Base-by-base conservation (phyloP, 805 yeast genomes). In the Saccharomycopsis fodiens region DNA sequence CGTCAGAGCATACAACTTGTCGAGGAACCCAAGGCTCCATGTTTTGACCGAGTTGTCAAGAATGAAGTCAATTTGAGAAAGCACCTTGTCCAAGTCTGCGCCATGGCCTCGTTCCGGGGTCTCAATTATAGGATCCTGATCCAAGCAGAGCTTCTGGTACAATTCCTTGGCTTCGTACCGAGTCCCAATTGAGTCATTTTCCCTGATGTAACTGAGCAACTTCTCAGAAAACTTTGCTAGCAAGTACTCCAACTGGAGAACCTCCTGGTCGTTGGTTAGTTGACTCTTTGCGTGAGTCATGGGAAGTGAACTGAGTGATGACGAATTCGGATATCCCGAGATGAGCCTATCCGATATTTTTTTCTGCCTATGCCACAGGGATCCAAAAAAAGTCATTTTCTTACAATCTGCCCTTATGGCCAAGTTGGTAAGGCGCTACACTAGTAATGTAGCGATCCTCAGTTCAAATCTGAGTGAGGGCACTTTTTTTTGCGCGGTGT, bases 1-100 rank as follows among this genome's bases (percentile, higher is more conserved):
- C 22, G 85, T 85, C n/a, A 85, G 76, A 0, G 94, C 94, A 54
- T 85, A 85, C 46, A 85, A 66, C 60, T 85, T 85, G 59, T 86
- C 95, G 65, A 85, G 63, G 57, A 85, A 85, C 1, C 94, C 94
- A 0, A 85, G 82, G 58, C 82, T 83, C 95, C 95, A 86, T 0
- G 95, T 86, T 43, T 80, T 84, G 35, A 83, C 86, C 0, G 91
- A 82, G 55, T 79, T 73, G 41, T 73, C 63, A 51, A 85, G 63
- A 1, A 85, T 43, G 10, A 39, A 27, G 34, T 47, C 51, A 6
- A 47, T 21, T 21, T 47, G 50, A 6, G 23, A 12, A n/a, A 47
- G n/a, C 16, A 47, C 40, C 3, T 31, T 39, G 17, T n/a, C 42
- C 10, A 23, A n/a, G 8, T 32, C 25, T 10, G n/a, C 3, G 6